Evolutionary conservation across 2,329 filamentous ascomycete genomes (phyloP), one percentile per base, ranked within the genome.

Genomic region (Tolypocladium nubicola): DNA sequence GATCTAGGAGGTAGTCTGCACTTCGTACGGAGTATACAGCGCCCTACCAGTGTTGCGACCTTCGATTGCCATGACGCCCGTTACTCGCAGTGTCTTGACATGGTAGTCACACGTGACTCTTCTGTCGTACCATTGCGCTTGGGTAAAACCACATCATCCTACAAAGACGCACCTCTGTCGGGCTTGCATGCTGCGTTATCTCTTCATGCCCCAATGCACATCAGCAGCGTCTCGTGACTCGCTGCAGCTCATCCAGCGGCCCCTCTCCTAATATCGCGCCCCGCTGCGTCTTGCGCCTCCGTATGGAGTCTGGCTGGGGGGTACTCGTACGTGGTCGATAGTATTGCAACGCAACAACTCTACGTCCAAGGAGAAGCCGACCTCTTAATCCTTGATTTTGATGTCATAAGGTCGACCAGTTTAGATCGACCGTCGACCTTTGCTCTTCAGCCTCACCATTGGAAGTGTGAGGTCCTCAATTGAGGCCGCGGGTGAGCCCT

Each of bases 371-470:
- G 37, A 38, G 13, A 38, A 16, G 37, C 5, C 6, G 13, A 1
- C 5, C 10, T 38, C 13, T 11, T 5, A 6, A 38, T 38, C 37
- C 14, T 38, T 11, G 37, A 38, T 16, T 11, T 10, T 35, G 35
- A 11, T 35, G 35, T 13, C 11, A 35, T 11, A 35, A 35, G 8
- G 35, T 45, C 41, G 41, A 19, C 10, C 21, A 23, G 26, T 26
- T 2, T 2, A 16, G 8, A 26, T 23, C 14, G 13, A 16, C 5
- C 7, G 0, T 5, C 43, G 13, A 16, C 5, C 7, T 0, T 5
- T 23, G 7, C 23, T 19, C 43, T 47, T 30, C 23, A 26, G 21
- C 23, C 6, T 30, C 23, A 23, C 43, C 26, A 11, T 23, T 13
- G 11, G 13, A 11, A 26, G 19, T 9, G 39, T 10, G 3, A 41